A percentile compares a stretch with the other conserved stretches of the same genome.
Conservation (phyloP, 805 yeast genomes). For the Spathaspora gorwiae region DNA sequence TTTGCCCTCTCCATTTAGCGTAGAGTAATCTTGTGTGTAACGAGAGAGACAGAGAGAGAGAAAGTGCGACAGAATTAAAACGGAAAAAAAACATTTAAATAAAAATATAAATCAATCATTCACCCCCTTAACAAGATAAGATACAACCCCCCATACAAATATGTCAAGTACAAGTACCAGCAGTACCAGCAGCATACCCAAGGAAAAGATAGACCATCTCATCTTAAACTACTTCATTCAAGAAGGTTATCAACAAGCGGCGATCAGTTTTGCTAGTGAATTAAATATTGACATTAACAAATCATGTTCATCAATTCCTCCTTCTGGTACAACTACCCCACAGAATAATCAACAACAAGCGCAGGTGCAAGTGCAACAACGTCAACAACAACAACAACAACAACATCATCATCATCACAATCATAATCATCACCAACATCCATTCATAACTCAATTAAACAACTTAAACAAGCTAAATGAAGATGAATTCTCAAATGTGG, state of each 20-base stretch:
- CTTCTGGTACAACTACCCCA: not conserved
- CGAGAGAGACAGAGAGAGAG: not conserved
- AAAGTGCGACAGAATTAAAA: not conserved
- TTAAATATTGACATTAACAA: conserved; percentile 27
- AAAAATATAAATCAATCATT: not conserved
- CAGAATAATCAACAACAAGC: no score
- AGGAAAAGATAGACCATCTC: conserved; percentile 44
- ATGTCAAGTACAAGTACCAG: not conserved
- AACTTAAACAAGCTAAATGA: conserved; percentile 9
- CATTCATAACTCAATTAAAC: conserved; percentile 9
- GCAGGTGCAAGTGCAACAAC: not conserved
- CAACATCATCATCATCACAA: not conserved
- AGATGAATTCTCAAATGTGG: conserved; percentile 9
- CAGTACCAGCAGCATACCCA: conserved; percentile 15
- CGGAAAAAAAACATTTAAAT: not conserved
- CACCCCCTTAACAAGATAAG: not conserved
- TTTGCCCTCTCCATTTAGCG: no score
- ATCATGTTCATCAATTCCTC: not conserved
- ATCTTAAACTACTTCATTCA: conserved; percentile 70
- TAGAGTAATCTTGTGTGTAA: no score
- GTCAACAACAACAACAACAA: not conserved
- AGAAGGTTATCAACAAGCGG: conserved; percentile 74
- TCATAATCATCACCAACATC: no score
- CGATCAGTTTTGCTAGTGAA: conserved; percentile 57
- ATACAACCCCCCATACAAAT: not conserved